Evolutionary conservation across 345 rosid species (phyloP).

Genomic region (Anastatica hierochuntica): DNA sequence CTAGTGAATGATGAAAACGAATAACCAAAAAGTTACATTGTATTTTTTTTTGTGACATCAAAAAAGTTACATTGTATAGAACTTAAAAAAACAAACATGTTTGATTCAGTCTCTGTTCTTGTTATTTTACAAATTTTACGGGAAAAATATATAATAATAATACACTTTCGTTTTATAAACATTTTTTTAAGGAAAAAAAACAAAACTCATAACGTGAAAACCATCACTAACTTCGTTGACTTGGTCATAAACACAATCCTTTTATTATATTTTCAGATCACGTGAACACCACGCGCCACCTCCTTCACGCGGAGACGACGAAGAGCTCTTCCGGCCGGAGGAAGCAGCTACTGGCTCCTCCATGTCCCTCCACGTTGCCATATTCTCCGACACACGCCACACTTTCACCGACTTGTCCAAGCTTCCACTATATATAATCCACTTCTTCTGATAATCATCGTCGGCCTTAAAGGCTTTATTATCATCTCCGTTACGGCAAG

Average conservation of each 20-base stretch:
- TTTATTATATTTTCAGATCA: no score
- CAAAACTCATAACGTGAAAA: slow-evolving; percentile 18
- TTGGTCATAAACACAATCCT: no score
- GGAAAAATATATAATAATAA: background rate
- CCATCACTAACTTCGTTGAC: slow-evolving; percentile 5
- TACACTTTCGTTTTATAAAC: slow-evolving; percentile 1
- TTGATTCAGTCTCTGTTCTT: slow-evolving; percentile 18
- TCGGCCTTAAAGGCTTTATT: background rate
- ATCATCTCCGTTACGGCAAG: no score
- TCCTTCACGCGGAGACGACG: slow-evolving; percentile 10
- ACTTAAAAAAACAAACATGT: background rate
- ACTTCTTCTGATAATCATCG: slow-evolving; percentile 28
- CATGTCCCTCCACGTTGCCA: slow-evolving; percentile 23
- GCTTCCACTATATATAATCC: slow-evolving; percentile 75
- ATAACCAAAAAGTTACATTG: no score
- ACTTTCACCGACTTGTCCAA: slow-evolving; percentile 71
- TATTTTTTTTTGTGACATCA: no score
- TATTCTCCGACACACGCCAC: slow-evolving; percentile 60
- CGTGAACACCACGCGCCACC: slow-evolving; percentile 21
- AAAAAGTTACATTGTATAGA: no score
- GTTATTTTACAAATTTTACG: slow-evolving; percentile 7
- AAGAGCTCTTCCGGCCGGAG: slow-evolving; percentile 6
- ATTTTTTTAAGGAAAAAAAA: no score
- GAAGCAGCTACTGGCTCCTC: slow-evolving; percentile 10
- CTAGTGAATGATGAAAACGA: no score